These are phyloP conservation scores for Sarcomyxa edulis DNA, from an alignment of 768 basidiomycete genomes.

Conservation along the genomic window DNA sequence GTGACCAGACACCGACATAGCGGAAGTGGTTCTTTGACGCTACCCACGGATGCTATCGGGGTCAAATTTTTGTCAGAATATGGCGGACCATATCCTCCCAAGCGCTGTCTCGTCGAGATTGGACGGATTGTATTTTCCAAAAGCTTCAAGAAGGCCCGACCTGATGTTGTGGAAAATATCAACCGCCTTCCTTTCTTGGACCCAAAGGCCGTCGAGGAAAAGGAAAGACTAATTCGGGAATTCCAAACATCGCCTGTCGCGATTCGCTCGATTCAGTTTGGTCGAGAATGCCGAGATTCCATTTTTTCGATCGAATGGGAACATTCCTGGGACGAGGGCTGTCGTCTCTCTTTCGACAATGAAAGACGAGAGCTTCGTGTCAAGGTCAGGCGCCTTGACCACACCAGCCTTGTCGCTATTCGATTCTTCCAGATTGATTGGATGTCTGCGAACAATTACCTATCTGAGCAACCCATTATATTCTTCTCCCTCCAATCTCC, in stretches of 20 bases:
- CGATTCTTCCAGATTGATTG: conserved; percentile 37
- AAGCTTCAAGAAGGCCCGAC: conserved; percentile 21
- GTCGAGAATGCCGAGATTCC: conserved; percentile 57
- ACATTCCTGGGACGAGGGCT: conserved; percentile 16
- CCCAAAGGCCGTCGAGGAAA: conserved; percentile 28
- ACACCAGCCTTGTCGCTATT: conserved; percentile 34
- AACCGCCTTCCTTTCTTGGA: conserved; percentile 34
- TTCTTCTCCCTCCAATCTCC: conserved; percentile 37
- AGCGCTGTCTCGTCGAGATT: conserved; percentile 21
- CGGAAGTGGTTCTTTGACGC: conserved; percentile 42
- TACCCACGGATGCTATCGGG: conserved; percentile 37
- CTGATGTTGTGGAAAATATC: conserved; percentile 34
- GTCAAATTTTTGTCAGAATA: conserved; percentile 36
- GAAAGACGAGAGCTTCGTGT: conserved; percentile 46
- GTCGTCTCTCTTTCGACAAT: conserved; percentile 31
- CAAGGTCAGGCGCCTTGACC: conserved; percentile 14
- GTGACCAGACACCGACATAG: conserved; percentile 21
- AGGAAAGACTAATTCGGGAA: conserved; percentile 22
- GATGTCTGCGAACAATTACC: conserved; percentile 29
- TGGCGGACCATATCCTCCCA: conserved; percentile 15
- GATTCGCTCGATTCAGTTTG: conserved; percentile 45
- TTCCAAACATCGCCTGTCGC: conserved; percentile 23
- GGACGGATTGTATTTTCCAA: conserved; percentile 25
- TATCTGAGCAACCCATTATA: conserved; percentile 27
- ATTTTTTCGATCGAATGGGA: conserved; percentile 59